Percentiles rank a stretch among this genome's conserved stretches.
Evolutionary conservation across 2,329 filamentous ascomycete genomes (phyloP).

Genomic region (Diaporthe sp.): DNA sequence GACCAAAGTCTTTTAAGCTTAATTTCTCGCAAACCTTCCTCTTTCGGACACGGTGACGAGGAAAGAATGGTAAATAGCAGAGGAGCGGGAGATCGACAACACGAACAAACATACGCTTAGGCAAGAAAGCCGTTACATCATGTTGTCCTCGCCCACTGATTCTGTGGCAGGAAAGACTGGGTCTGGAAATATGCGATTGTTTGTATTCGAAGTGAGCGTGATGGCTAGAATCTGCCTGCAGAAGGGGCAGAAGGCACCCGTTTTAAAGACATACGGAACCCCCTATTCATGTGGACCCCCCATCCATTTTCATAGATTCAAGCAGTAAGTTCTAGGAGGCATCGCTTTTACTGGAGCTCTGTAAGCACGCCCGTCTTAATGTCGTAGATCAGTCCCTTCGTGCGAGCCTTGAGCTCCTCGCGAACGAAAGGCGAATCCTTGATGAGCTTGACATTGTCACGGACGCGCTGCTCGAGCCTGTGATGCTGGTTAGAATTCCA

Average conservation of each 20-base stretch:
- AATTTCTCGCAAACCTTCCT: neutral
- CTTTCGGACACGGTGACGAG: neutral
- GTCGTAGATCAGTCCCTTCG: slow-evolving; percentile 19
- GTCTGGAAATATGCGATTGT: no score
- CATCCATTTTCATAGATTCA: no score
- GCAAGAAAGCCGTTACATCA: neutral
- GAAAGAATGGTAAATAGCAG: no score
- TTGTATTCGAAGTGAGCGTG: no score
- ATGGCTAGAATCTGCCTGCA: no score
- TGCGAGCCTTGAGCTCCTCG: slow-evolving; percentile 30
- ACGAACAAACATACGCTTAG: neutral
- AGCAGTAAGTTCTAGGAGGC: neutral
- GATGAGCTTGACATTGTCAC: slow-evolving; percentile 15
- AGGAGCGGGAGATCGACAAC: neutral
- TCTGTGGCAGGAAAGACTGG: no score
- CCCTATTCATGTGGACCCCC: no score
- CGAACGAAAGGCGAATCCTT: slow-evolving; percentile 26
- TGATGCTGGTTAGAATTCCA: neutral
- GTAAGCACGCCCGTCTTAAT: slow-evolving; percentile 28
- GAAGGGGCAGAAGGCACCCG: no score
- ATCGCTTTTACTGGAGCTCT: neutral
- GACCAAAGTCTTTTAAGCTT: neutral
- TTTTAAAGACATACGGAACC: no score
- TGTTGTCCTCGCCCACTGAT: neutral
- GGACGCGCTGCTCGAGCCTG: slow-evolving; percentile 20